These are phyloP conservation scores for Cryphonectria nitschkei DNA, from an alignment of 2,329 filamentous ascomycete genomes.

Conservation along the genomic window DNA sequence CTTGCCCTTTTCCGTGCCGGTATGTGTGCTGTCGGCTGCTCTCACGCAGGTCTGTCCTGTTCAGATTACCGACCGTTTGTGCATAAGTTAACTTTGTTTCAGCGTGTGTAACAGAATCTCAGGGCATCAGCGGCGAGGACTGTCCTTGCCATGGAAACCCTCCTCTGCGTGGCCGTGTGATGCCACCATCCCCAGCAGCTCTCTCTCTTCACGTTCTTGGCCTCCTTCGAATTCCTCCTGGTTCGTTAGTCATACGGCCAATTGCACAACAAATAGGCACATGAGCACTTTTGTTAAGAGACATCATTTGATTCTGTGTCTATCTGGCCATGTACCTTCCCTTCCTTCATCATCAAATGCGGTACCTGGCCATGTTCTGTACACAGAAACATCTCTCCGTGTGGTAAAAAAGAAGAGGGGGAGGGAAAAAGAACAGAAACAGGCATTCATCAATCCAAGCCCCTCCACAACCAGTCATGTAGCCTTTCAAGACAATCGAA, in stretches of 20 bases:
- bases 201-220: neutral
- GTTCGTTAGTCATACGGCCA: neutral
- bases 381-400: neutral
- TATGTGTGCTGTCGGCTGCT: neutral
- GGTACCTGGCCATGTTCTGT: neutral
- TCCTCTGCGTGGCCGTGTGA: neutral
- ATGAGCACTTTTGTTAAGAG: neutral
- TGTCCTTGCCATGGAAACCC: neutral
- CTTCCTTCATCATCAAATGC: neutral
- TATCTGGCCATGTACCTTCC: neutral
- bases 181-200: neutral
- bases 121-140: neutral
- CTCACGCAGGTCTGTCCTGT: neutral
- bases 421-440: neutral
- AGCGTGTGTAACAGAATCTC: neutral
- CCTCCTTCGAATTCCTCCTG: neutral
- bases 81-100: neutral
- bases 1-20: neutral
- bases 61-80: too few relatives aligned
- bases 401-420: neutral
- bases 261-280: neutral
- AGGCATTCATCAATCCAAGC: neutral
- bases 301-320: neutral
- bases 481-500: neutral
- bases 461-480: neutral